Evolutionary conservation across 805 yeast genomes (phyloP).

Genomic region (Ogataea salicorniae): DNA sequence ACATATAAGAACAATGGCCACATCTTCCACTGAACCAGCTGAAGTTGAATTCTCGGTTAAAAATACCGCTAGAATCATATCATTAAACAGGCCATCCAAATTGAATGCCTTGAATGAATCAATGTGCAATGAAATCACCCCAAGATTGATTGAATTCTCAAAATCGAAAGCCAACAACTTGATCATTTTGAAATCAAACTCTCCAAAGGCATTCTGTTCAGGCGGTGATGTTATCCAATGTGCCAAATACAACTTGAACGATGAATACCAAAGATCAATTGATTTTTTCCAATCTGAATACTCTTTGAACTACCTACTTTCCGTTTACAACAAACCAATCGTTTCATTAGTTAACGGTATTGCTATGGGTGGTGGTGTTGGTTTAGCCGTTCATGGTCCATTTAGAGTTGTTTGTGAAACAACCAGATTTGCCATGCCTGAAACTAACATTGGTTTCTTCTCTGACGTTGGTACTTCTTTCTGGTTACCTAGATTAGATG

Average conservation of each 20-base stretch:
- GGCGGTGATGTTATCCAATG: slow-evolving; percentile 93
- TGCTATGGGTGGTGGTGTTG: slow-evolving; percentile 98
- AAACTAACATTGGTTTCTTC: slow-evolving; percentile 91
- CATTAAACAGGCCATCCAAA: slow-evolving; percentile 75
- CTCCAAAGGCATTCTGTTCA: slow-evolving; percentile 80
- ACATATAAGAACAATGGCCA: slow-evolving; percentile 19
- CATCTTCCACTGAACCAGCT: slow-evolving; percentile 11
- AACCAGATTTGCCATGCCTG: slow-evolving; percentile 96
- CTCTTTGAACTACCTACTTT: slow-evolving; percentile 68
- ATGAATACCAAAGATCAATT: slow-evolving; percentile 43
- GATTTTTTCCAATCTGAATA: slow-evolving; percentile 78
- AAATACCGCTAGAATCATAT: slow-evolving; percentile 65
- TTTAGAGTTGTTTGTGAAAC: slow-evolving; percentile 91
- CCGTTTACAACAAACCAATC: slow-evolving; percentile 82
- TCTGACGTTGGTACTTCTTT: slow-evolving; percentile 95
- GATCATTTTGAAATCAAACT: slow-evolving; percentile 60
- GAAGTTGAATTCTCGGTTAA: slow-evolving; percentile 62
- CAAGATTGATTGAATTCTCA: slow-evolving; percentile 71
- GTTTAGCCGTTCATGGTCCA: slow-evolving; percentile 83
- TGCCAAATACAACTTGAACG: slow-evolving; percentile 52
- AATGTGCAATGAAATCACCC: slow-evolving; percentile 69
- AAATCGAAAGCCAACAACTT: slow-evolving; percentile 61
- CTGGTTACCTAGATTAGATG: slow-evolving; percentile 78
- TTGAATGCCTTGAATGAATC: slow-evolving; percentile 76
- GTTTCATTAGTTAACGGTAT: slow-evolving; percentile 87